Evolutionary conservation across 345 rosid genomes (phyloP).

Genomic region (Rubroshorea leprosula): DNA sequence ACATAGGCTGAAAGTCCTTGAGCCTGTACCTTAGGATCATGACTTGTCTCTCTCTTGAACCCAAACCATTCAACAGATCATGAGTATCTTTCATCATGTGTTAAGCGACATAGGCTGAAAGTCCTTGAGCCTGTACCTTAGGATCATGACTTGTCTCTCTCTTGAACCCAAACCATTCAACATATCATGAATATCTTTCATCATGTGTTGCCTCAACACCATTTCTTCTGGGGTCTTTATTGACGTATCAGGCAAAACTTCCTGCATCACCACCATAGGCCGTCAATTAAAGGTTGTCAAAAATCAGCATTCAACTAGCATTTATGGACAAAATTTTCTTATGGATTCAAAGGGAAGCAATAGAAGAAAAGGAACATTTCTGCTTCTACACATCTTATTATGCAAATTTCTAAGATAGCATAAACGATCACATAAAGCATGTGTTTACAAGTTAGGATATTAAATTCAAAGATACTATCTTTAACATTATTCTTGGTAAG

Average conservation of each 20-base stretch:
- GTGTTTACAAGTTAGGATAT: too few species aligned
- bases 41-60: conserved; percentile 63
- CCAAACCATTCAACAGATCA: conserved; percentile 49
- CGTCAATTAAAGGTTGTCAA: conserved; percentile 8
- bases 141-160: conserved; percentile 60
- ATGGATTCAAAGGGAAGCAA: too few species aligned
- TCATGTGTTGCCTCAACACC: conserved; percentile 54
- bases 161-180: conserved; percentile 50
- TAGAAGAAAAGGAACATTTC: too few species aligned
- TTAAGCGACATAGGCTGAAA: conserved; percentile 43
- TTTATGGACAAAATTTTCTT: too few species aligned
- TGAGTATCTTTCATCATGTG: conserved; percentile 47
- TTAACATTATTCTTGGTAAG: too few species aligned
- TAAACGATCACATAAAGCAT: too few species aligned
- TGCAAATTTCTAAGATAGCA: too few species aligned
- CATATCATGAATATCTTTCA: conserved; percentile 41
- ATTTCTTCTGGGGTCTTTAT: conserved; percentile 41
- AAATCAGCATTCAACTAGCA: neutral
- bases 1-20: conserved; percentile 42
- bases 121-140: conserved; percentile 55
- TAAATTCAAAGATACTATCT: too few species aligned
- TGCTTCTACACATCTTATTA: too few species aligned
- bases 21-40: conserved; percentile 58
- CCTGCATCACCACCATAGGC: conserved; percentile 34
- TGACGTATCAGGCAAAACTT: conserved; percentile 46